These are phyloP conservation scores for Chlorella sorokiniana DNA, from an alignment of 139 green algal genomes.

Conservation along the genomic window DNA sequence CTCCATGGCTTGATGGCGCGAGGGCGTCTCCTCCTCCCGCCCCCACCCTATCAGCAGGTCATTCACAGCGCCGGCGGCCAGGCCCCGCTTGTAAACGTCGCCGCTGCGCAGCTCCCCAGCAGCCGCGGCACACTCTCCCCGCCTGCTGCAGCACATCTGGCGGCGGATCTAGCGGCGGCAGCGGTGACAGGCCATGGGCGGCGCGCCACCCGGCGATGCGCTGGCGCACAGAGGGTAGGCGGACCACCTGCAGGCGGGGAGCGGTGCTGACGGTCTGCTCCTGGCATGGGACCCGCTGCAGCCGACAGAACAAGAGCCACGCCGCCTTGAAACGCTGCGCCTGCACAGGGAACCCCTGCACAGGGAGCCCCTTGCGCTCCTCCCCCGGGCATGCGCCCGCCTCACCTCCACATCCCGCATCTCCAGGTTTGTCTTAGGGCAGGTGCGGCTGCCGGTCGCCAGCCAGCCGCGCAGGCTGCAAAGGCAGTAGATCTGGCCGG, in stretches of 20 bases:
- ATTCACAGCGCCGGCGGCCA: slow-evolving; percentile 24
- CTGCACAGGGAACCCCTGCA: no score
- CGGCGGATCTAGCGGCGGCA: background rate
- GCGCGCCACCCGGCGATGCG: background rate
- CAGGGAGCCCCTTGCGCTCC: no score
- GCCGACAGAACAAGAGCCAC: background rate
- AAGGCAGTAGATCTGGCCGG: slow-evolving; percentile 41
- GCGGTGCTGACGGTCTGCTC: background rate
- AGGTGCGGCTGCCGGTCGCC: slow-evolving; percentile 14
- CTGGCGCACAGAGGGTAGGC: background rate
- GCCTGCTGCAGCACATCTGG: background rate
- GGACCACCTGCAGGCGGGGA: slow-evolving; percentile 2
- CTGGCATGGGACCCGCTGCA: background rate
- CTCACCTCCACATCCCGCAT: slow-evolving; percentile 40
- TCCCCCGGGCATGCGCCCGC: no score
- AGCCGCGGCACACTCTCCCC: background rate
- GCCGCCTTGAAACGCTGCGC: no score
- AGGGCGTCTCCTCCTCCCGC: background rate
- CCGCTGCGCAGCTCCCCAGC: slow-evolving; percentile 2
- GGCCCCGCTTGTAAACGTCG: background rate
- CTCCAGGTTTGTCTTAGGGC: slow-evolving; percentile 41
- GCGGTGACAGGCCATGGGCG: background rate
- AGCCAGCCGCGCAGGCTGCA: slow-evolving; percentile 24
- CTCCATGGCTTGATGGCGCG: background rate
- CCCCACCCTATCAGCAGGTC: slow-evolving; percentile 28